These are phyloP conservation scores for Ceratobasidium sp. DNA, from an alignment of 1,284 basidiomycete genomes.

Conservation along the genomic window DNA sequence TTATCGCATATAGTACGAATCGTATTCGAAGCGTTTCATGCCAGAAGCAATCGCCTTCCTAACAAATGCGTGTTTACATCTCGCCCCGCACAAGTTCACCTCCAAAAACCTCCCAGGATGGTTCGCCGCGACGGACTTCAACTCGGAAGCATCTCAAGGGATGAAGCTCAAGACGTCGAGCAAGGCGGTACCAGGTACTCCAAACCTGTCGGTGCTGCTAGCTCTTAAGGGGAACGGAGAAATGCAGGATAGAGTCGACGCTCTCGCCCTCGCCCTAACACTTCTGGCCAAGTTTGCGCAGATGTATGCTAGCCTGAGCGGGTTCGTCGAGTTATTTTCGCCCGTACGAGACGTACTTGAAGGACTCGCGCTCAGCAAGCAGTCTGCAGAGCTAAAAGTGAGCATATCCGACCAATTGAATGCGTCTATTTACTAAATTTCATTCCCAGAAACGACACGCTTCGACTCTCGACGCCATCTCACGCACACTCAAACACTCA, in stretches of 20 bases:
- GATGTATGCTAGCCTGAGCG: slow-evolving; percentile 81
- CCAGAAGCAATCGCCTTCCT: slow-evolving; percentile 93
- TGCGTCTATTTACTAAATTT: slow-evolving; percentile 39
- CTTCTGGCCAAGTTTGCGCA: slow-evolving; percentile 78
- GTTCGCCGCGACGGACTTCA: slow-evolving; percentile 82
- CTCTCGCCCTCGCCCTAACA: slow-evolving; percentile 72
- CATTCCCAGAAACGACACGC: slow-evolving; percentile 61
- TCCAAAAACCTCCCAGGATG: slow-evolving; percentile 68
- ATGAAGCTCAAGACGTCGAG: slow-evolving; percentile 48
- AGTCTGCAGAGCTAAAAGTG: slow-evolving; percentile 72
- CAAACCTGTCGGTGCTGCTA: slow-evolving; percentile 54
- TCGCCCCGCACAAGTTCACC: slow-evolving; percentile 74
- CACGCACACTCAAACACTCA: slow-evolving; percentile 80
- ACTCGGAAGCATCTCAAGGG: slow-evolving; percentile 50
- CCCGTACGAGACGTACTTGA: slow-evolving; percentile 75
- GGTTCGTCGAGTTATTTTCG: slow-evolving; percentile 86
- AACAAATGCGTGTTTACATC: slow-evolving; percentile 75
- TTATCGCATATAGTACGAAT: slow-evolving; percentile 77
- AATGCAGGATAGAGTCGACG: slow-evolving; percentile 73
- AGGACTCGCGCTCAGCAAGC: slow-evolving; percentile 64
- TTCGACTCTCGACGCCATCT: slow-evolving; percentile 63
- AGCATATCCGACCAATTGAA: slow-evolving; percentile 48
- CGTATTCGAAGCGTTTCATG: slow-evolving; percentile 85
- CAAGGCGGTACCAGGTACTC: slow-evolving; percentile 49
- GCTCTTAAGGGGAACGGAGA: slow-evolving; percentile 61